phyloP scores from a whole-genome alignment of 805 yeast genomes.

The Ogataea chonburiensis region DNA sequence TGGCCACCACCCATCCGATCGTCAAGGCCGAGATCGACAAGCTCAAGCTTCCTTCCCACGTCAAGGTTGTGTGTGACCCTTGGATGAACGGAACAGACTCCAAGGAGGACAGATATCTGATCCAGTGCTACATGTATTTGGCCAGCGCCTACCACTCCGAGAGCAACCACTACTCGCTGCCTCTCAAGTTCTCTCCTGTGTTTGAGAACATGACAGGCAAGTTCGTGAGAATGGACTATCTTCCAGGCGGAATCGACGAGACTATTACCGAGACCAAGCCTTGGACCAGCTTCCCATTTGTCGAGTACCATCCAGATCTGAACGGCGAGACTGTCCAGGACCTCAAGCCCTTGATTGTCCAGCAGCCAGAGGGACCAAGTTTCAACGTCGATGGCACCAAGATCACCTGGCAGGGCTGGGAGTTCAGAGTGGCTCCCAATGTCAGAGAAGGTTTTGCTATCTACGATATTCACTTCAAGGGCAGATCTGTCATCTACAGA shows the following conservation, averaged over 20 bases:
- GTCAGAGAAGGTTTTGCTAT: conserved; percentile 79
- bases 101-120: conserved; percentile 57
- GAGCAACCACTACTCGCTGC: conserved; percentile 74
- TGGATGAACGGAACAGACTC: conserved; percentile 84
- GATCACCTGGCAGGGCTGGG: conserved; percentile 83
- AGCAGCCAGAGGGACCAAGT: conserved; percentile 81
- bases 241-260: conserved; percentile 71
- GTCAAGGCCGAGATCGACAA: conserved; percentile 66
- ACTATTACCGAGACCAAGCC: conserved; percentile 53
- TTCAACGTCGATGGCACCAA: conserved; percentile 58
- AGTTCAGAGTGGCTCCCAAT: conserved; percentile 65
- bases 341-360: conserved; percentile 65
- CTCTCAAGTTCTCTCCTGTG: conserved; percentile 72
- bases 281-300: conserved; percentile 58
- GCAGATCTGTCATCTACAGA: conserved; percentile 73
- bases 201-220: conserved; percentile 59
- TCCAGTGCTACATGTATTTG: conserved; percentile 75
- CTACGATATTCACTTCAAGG: conserved; percentile 71
- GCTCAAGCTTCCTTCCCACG: conserved; percentile 58
- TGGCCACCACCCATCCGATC: conserved; percentile 51
- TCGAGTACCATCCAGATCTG: conserved; percentile 74
- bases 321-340: conserved; percentile 54
- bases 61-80: conserved; percentile 61
- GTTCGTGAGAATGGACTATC: conserved; percentile 68
- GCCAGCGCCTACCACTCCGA: conserved; percentile 63